phyloP scores from a whole-genome alignment of 441 rosid genomes.

The Euphorbia schlechtendalii region DNA sequence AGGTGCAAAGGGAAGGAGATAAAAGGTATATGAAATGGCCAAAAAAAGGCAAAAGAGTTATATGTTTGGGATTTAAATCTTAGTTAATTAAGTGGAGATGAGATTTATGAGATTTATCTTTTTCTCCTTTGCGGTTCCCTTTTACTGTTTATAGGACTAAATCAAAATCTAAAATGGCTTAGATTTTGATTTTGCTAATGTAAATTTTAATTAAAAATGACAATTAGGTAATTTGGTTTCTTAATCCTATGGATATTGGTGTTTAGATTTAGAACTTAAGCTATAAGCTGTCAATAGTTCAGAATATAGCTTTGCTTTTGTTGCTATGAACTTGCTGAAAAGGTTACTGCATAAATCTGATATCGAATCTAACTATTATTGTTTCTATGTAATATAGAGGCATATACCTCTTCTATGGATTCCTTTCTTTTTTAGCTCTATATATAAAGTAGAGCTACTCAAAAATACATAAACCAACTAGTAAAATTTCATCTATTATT shows the following conservation, averaged over 20 bases:
- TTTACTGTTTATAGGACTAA: slow-evolving; percentile 44
- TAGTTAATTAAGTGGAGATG: slow-evolving; percentile 7
- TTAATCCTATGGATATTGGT: not conserved
- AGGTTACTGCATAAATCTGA: not conserved
- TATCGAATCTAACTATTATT: slow-evolving; percentile 7
- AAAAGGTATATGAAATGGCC: slow-evolving; percentile 27
- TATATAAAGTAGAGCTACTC: not conserved
- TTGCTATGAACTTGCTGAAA: not conserved
- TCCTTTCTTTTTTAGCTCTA: not conserved
- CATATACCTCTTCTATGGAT: slow-evolving; percentile 11
- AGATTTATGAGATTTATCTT: slow-evolving; percentile 19
- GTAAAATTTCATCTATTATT: not conserved
- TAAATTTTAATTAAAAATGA: not conserved
- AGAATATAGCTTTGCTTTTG: slow-evolving; percentile 1
- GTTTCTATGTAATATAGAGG: not conserved
- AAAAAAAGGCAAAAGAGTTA: slow-evolving; percentile 26
- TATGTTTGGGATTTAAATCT: slow-evolving; percentile 31
- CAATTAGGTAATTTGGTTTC: not conserved
- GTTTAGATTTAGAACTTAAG: not conserved
- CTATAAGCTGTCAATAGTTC: not conserved
- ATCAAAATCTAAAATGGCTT: slow-evolving; percentile 33
- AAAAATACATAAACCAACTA: not conserved
- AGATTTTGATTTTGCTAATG: not conserved
- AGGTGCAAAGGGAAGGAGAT: slow-evolving; percentile 34
- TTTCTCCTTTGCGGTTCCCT: slow-evolving; percentile 22